These are phyloP conservation scores for Coniosporium apollinis DNA, from an alignment of 495 filamentous ascomycete genomes.

Conservation along the genomic window DNA sequence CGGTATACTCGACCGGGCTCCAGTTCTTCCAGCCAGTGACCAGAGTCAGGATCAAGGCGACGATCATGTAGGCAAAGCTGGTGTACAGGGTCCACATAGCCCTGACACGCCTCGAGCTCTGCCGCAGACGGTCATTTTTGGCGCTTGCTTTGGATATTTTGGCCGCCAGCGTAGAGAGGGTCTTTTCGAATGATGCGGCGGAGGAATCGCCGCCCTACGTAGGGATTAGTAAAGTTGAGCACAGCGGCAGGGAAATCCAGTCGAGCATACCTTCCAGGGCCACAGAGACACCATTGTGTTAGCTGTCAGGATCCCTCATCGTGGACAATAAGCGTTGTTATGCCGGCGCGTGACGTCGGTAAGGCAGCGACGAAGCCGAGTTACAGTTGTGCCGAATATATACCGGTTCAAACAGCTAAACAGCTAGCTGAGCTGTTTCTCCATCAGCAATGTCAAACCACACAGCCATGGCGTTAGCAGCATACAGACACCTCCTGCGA, in stretches of 20 bases:
- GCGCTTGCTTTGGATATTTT: constrained; percentile 61
- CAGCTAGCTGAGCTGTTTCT: too few relatives aligned
- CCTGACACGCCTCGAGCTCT: constrained; percentile 59
- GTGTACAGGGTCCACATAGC: constrained; percentile 82
- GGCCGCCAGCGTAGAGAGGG: constrained; percentile 57
- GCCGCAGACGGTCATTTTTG: constrained; percentile 53
- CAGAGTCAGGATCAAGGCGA: constrained; percentile 57
- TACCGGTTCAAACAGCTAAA: too few relatives aligned
- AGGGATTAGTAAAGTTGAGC: too few relatives aligned
- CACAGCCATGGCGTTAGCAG: constrained; percentile 61
- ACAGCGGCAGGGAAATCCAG: too few relatives aligned
- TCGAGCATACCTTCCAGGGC: constrained; percentile 11
- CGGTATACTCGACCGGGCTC: constrained; percentile 56
- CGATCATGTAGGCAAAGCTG: constrained; percentile 75
- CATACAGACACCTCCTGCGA: constrained; percentile 73
- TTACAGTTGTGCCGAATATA: too few relatives aligned
- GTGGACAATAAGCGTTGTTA: too few relatives aligned
- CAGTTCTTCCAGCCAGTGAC: constrained; percentile 76
- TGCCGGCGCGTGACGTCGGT: too few relatives aligned
- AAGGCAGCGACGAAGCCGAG: too few relatives aligned
- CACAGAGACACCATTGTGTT: constrained; percentile 17
- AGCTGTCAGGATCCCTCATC: too few relatives aligned
- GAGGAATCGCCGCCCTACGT: constrained; percentile 72
- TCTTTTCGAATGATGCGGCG: constrained; percentile 83
- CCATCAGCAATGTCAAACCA: too few relatives aligned